Base-by-base conservation (phyloP, 2,329 filamentous ascomycete genomes). In the Alternaria postmessia region DNA sequence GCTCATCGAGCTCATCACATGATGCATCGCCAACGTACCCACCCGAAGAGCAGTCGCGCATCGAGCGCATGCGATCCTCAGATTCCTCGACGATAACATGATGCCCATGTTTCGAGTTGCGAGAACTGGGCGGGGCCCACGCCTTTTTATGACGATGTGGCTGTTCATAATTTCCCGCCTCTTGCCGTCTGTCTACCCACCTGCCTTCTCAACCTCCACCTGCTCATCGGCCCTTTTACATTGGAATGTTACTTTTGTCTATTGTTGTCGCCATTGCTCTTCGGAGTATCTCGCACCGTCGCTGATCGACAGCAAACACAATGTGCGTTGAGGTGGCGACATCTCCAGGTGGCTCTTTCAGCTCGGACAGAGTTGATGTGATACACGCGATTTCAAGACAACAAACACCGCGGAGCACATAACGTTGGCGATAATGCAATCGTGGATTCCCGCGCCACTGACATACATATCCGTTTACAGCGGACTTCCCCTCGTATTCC, bases 111-210 rank as follows among this genome's bases (percentile, higher is more conserved):
- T 49, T 49, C 46, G 46, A 26, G 46, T 49, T n/a, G 46, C 46
- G 46, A 49, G 30, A 14, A 38, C 8, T 18, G 16, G 22, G 20
- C 30, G 46, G 46, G 20, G 32, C 5, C 7, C 3, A 38, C 9
- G 30, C 20, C 46, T 49, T 36, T 49, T 24, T 26, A 36, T 49
- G 46, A 49, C 46, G 46, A 38, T 38, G 46, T 49, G 46, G 46
- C 46, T 49, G 46, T 12, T 49, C 32, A 18, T 20, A 38, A 36
- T 49, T 12, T 36, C 46, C 30, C 30, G 30, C 18, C 14, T 49
- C 46, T 24, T n/a, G 46, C 20, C 20, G 30, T 49, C 16, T 49
- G 30, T 36, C 46, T 49, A 18, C 46, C 46, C 46, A 36, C 46
- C 46, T 24, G 24, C 46, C 46, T n/a, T 49, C 14, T 12, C 30